Evolutionary conservation across 2,329 filamentous ascomycete species (phyloP), one percentile per base, ranked within the genome.

Genomic region (Sarocladium strictum): DNA sequence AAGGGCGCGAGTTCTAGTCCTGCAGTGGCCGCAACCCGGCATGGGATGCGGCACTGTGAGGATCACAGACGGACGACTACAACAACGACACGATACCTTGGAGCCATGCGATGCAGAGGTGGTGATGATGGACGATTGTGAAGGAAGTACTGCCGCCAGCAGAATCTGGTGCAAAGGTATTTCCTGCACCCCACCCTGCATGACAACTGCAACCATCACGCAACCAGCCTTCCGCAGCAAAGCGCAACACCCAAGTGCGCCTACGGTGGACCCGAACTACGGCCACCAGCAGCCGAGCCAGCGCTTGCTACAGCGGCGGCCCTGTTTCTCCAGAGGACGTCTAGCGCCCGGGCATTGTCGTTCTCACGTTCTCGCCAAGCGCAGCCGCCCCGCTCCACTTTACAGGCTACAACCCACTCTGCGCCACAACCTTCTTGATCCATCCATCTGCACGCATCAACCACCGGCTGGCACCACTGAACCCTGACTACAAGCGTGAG

Each of bases 181-280:
- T 35, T 47, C 23, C 43, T 47, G 43, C 43, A 47, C 43, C 43
- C 43, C 43, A 47, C 43, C 43, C 43, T 47, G 43, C 43, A 47
- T 15, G 43, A 47, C 21, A 17, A 26, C 38, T 43, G 38, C 43
- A 47, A 24, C 43, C 43, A 27, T 47, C 43, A 47, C 43, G 43
- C 43, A 47, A 47, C 5, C 43, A n/a, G 24, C 23, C 40, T 24
- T 23, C 15, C 7, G 21, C 40, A 43, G 5, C 40, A 43, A n/a
- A n/a, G 7, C 10, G 11, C 3, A 15, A 7, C 40, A 43, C 43
- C 43, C 10, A 23, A 14, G 17, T 21, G 24, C 43, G n/a, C 43
- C 43, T n/a, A n/a, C 11, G n/a, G 15, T 12, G 43, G 10, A 47
- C 43, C 43, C 24, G 19, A 26, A 47, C 43, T 38, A 38, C 40